Evolutionary conservation across 2,329 filamentous ascomycete species (phyloP), one percentile per base, ranked within the genome.

Genomic region (Helminthosporium solani): DNA sequence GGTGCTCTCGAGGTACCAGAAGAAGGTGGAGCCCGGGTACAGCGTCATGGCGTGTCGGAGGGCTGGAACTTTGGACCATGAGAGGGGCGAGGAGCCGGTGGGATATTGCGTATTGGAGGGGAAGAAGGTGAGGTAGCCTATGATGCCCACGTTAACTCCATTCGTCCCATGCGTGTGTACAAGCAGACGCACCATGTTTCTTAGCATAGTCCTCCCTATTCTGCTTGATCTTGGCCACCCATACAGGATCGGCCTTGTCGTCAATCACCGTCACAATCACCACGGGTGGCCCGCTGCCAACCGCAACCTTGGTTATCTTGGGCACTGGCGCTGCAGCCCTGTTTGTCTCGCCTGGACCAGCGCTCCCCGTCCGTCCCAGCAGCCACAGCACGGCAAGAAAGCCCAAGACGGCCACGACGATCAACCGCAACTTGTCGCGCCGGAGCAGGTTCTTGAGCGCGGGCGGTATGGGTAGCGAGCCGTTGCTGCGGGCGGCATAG

Each of bases 201-300:
- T 82, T 80, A 7, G 92, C 94, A 72, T 97, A 99, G 52, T 87
- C 80, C 63, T 86, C 79, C 59, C 94, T 78, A 70, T 99, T 99
- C 58, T 88, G 82, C 66, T 83, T 86, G 52, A 99, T 82, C 60
- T 83, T 83, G 47, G 86, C 77, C 44, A 86, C 76, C 71, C 92
- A 95, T 33, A 76, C 77, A 27, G 81, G 74, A 62, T 82, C 83
- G 58, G 86, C 75, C 41, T 77, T 75, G 47, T 83, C 79, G 66
- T 96, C 88, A 44, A 96, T 72, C 7, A 92, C 83, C 2, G 94
- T 96, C 50, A 99, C 88, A 40, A 99, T 76, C 25, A 97, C 90
- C 16, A 83, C 77, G 21, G 75, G 71, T 28, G 83, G 72, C 4
- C 66, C 63, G 15, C 75, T 76, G 19, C 75, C 75, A 33, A 75